Percentiles rank a stretch among this genome's conserved stretches.
These are phyloP conservation scores for Tetrahymena malaccensis DNA, from an alignment of 73 alveolate species.

Conservation along the genomic window DNA sequence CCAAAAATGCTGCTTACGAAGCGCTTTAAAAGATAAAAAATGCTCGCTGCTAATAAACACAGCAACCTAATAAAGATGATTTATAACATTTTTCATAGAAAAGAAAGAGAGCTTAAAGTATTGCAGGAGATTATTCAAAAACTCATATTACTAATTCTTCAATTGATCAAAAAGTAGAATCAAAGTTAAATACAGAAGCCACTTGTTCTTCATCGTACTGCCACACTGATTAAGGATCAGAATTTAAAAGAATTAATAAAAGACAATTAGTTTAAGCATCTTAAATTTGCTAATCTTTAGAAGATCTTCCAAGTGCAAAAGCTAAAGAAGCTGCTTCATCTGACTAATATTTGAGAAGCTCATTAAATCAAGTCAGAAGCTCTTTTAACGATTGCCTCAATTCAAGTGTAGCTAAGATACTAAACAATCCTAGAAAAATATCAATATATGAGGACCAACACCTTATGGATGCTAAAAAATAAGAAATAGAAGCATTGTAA, in stretches of 20 bases:
- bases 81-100: neutral
- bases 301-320: neutral
- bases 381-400: neutral
- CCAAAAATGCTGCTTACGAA: neutral
- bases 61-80: neutral
- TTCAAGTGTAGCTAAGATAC: neutral
- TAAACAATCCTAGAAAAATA: neutral
- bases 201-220: neutral
- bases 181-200: neutral
- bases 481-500: neutral
- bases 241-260: neutral
- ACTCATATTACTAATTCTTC: neutral
- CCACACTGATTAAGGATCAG: neutral
- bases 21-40: neutral
- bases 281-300: neutral
- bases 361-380: neutral
- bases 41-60: neutral
- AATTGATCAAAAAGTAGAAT: neutral
- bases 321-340: neutral
- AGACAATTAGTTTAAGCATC: neutral
- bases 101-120: neutral
- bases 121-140: neutral
- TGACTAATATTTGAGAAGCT: neutral
- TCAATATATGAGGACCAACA: neutral
- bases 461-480: neutral